Base-by-base conservation (phyloP, 371 early-diverging fungal genomes). In the Coemansia sp. region DNA sequence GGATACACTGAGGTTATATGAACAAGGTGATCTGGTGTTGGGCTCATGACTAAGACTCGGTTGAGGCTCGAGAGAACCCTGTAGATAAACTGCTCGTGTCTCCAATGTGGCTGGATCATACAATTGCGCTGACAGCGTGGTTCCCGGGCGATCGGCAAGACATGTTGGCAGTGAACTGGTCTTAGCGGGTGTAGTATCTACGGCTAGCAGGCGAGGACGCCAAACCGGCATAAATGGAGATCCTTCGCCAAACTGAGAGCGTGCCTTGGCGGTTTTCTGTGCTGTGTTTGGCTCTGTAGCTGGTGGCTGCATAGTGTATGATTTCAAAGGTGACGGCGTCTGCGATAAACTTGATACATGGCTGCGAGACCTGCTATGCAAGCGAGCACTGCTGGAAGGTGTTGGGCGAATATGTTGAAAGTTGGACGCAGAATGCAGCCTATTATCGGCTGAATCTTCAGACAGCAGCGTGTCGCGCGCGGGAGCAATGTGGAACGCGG, bases 281-380 rank as follows among this genome's bases (percentile, higher is more conserved):
- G 59, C 39, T 16, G 59, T 18, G 39, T 24, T 21, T 13, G 10
- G 59, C 40, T 18, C 7, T 50, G 50, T 18, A 56, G 18, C 24
- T 31, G 4, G 11, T 3, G 37, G 56, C 18, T 56, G 56, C 60
- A 66, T 60, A 4, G 66, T 57, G 22, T 66, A 66, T 3, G 39
- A 16, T 31, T 66, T 54, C 66, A 60, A 66, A 27, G 40, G 40
- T 7, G 40, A 31, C n/a, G 24, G 63, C 18, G 66, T 50, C 4
- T 37, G 29, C 21, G 22, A 50, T 60, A 22, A 29, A n/a, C 29
- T 29, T 40, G 66, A 27, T 21, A n/a, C 29, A 26, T 22, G 42
- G 60, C 66, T 50, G 34, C 48, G 10, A 24, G 61, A 61, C 1
- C 48, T 61, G 37, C 51, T 51, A 21, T 58, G 40, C 39, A 22